Evolutionary conservation across 139 green algal genomes (phyloP).

Genomic region (Coelastrella sp.): DNA sequence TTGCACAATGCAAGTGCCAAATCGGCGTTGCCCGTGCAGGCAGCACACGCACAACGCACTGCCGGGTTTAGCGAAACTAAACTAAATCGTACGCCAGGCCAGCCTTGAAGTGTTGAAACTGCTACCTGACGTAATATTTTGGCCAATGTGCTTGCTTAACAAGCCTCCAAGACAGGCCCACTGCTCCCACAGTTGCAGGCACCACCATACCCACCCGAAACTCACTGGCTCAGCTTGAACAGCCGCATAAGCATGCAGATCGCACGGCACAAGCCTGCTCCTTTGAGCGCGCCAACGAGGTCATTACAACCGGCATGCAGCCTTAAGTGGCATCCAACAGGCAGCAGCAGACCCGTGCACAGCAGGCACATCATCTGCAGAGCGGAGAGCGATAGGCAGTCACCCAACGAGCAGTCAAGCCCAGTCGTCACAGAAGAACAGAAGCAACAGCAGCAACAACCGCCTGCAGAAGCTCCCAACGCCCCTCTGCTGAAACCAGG

Average conservation of each 20-base stretch:
- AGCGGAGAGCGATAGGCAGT: background rate
- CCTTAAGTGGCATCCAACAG: background rate
- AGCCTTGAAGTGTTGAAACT: no score
- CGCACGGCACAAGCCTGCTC: background rate
- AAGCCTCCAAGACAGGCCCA: no score
- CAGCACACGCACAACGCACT: background rate
- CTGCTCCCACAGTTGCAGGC: background rate
- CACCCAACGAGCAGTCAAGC: no score
- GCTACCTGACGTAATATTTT: no score
- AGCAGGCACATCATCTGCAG: conserved; percentile 21
- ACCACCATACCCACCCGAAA: background rate
- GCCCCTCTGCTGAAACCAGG: conserved; percentile 57
- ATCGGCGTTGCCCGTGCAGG: no score
- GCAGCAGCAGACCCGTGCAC: background rate
- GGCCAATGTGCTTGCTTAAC: no score
- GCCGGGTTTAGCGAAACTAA: background rate
- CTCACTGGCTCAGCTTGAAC: no score
- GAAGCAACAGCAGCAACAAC: conserved; percentile 23
- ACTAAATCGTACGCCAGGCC: background rate
- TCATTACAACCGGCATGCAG: background rate
- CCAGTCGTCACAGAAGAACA: background rate
- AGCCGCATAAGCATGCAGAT: background rate
- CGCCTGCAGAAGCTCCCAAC: background rate
- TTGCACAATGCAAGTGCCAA: no score
- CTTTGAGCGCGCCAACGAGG: no score